These are phyloP conservation scores for Tetraselmis striata DNA, from an alignment of 139 green algal genomes.

Conservation along the genomic window DNA sequence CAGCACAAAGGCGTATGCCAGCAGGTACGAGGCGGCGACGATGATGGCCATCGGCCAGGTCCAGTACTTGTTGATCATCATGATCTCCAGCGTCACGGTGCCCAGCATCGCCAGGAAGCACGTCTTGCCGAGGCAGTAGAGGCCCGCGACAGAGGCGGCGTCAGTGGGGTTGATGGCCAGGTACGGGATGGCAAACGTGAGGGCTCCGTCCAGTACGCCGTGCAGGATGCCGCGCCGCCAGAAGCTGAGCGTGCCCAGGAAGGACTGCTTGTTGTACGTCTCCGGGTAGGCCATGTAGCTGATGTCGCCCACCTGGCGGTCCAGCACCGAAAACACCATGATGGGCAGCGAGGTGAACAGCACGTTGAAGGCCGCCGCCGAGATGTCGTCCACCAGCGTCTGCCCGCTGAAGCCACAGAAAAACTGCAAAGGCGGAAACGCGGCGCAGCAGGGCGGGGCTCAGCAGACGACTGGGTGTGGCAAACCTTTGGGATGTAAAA, in stretches of 20 bases:
- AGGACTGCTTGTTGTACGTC: conserved; percentile 42
- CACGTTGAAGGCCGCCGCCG: conserved; percentile 53
- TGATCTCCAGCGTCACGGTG: conserved; percentile 58
- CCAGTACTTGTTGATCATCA: conserved; percentile 57
- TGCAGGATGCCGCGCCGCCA: conserved; percentile 50
- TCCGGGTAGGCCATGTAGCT: conserved; percentile 10
- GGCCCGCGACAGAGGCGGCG: conserved; percentile 31
- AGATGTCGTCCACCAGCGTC: conserved; percentile 36
- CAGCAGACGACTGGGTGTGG: too few species aligned
- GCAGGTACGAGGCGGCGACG: conserved; percentile 44
- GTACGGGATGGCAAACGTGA: conserved; percentile 46
- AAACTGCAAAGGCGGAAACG: background rate
- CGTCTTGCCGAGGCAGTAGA: conserved; percentile 49
- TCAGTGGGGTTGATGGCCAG: conserved; percentile 21
- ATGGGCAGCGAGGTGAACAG: conserved; percentile 59
- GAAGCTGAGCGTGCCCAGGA: conserved; percentile 42
- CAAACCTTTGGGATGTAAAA: too few species aligned
- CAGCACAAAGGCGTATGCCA: conserved; percentile 59
- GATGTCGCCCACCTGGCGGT: conserved; percentile 18
- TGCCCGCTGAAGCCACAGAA: conserved; percentile 12
- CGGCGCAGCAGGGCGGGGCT: too few species aligned
- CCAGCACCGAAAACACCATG: conserved; percentile 56
- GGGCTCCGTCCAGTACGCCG: conserved; percentile 30
- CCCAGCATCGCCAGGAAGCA: conserved; percentile 49
- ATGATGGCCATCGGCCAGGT: conserved; percentile 51